These are phyloP conservation scores for Tilletia walkeri DNA, from an alignment of 1,284 basidiomycete species.

Conservation along the genomic window DNA sequence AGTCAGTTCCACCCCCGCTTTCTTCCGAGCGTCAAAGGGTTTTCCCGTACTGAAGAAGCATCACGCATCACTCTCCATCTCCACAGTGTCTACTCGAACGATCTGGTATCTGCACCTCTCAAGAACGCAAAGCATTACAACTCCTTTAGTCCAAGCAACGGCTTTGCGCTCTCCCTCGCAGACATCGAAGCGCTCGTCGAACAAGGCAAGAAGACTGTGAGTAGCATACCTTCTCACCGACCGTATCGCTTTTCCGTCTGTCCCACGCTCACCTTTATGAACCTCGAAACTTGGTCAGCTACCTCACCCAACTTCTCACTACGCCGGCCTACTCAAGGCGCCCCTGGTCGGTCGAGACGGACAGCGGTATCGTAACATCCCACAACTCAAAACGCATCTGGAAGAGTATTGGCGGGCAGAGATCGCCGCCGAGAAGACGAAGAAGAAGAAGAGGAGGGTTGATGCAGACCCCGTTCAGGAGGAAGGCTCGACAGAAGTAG, in stretches of 20 bases:
- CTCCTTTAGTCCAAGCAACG: constrained; percentile 80
- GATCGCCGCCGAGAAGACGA: not conserved
- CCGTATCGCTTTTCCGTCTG: not conserved
- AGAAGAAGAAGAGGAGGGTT: no score
- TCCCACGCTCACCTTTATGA: no score
- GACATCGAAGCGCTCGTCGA: constrained; percentile 76
- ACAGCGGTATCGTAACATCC: constrained; percentile 63
- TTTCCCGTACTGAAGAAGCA: no score
- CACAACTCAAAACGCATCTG: constrained; percentile 72
- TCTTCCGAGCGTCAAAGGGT: no score
- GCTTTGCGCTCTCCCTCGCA: constrained; percentile 78
- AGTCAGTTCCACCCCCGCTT: constrained; percentile 19
- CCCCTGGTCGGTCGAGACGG: constrained; percentile 18
- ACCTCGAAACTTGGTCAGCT: not conserved
- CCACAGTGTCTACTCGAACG: constrained; percentile 80
- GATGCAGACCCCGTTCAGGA: no score
- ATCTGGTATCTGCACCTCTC: constrained; percentile 71
- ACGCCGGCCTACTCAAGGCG: constrained; percentile 31
- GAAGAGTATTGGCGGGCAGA: constrained; percentile 26
- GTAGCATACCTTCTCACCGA: constrained; percentile 7
- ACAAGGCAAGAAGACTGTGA: constrained; percentile 58
- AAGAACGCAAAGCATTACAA: constrained; percentile 88
- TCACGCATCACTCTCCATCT: constrained; percentile 60
- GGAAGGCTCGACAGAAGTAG: not conserved
- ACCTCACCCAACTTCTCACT: constrained; percentile 20